A percentile compares a stretch with the other conserved stretches of the same genome.
These are phyloP conservation scores for Tagetes erecta DNA, from an alignment of 129 eudicot species.

Conservation along the genomic window DNA sequence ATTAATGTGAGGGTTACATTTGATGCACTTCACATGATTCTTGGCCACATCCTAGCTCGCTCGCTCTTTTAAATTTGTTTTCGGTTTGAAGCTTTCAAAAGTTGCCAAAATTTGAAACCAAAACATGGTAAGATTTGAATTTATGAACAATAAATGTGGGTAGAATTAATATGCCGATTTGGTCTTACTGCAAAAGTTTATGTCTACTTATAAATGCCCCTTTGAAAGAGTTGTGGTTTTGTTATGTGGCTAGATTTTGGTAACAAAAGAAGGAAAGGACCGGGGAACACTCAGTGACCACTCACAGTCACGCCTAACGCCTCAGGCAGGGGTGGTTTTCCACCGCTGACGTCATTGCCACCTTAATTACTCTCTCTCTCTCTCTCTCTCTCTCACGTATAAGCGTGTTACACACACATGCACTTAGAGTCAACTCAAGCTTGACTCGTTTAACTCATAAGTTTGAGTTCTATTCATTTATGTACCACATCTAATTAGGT, in stretches of 20 bases:
- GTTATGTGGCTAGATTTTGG: too few species aligned
- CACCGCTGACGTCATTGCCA: too few species aligned
- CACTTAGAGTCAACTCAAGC: too few species aligned
- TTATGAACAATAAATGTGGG: constrained; percentile 6
- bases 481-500: neutral
- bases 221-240: too few species aligned
- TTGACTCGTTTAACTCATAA: neutral
- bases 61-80: constrained; percentile 20
- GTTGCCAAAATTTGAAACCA: constrained; percentile 32
- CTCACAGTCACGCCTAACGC: too few species aligned
- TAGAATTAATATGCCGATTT: neutral
- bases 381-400: too few species aligned
- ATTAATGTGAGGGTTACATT: constrained; percentile 53
- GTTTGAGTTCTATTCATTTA: neutral
- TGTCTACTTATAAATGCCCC: too few species aligned
- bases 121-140: constrained; percentile 11
- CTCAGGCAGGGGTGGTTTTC: too few species aligned
- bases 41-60: constrained; percentile 38
- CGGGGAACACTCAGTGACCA: too few species aligned
- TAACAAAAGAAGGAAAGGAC: too few species aligned
- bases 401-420: too few species aligned
- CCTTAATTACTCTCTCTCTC: too few species aligned
- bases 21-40: constrained; percentile 90
- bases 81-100: constrained; percentile 54
- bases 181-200: neutral